phyloP scores from a whole-genome alignment of 805 yeast species.

The Yamadazyma tumulicola region DNA sequence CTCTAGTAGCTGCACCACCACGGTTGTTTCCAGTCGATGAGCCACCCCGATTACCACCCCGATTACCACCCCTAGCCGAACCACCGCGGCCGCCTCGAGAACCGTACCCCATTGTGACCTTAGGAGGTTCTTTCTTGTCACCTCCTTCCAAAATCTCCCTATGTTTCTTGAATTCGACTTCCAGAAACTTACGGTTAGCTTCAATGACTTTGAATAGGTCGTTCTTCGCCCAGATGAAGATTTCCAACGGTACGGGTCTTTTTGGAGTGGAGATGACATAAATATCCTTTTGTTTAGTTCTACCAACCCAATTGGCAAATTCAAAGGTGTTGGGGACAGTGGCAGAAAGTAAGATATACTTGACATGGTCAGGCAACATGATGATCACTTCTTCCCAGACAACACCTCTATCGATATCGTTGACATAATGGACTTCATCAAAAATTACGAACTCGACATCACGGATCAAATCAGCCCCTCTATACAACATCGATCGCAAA shows the following conservation, averaged over 20 bases:
- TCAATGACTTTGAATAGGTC: slow-evolving; percentile 71
- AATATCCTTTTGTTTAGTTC: slow-evolving; percentile 93
- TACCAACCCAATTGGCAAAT: slow-evolving; percentile 97
- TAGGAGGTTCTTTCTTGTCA: slow-evolving; percentile 33
- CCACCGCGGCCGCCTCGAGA: slow-evolving; percentile 44
- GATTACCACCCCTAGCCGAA: slow-evolving; percentile 42
- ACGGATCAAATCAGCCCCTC: slow-evolving; percentile 97
- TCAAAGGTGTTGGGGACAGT: slow-evolving; percentile 94
- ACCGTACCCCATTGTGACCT: slow-evolving; percentile 35
- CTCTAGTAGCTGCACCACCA: slow-evolving; percentile 29
- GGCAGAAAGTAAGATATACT: slow-evolving; percentile 89
- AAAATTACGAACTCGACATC: slow-evolving; percentile 99
- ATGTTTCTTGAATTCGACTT: slow-evolving; percentile 60
- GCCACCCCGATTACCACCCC: slow-evolving; percentile 32
- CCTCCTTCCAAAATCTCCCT: slow-evolving; percentile 46
- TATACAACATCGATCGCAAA: slow-evolving; percentile 90
- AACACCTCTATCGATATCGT: slow-evolving; percentile 97
- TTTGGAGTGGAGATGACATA: slow-evolving; percentile 95
- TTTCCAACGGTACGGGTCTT: slow-evolving; percentile 94
- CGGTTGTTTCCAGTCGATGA: slow-evolving; percentile 45
- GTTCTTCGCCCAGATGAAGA: slow-evolving; percentile 78
- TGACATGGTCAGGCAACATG: slow-evolving; percentile 91
- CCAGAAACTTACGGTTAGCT: slow-evolving; percentile 66
- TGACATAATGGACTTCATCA: slow-evolving; percentile 98
- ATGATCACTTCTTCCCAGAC: slow-evolving; percentile 99